Conservation (phyloP, 140 eudicot species). For the Ambrosia hybrid region DNA sequence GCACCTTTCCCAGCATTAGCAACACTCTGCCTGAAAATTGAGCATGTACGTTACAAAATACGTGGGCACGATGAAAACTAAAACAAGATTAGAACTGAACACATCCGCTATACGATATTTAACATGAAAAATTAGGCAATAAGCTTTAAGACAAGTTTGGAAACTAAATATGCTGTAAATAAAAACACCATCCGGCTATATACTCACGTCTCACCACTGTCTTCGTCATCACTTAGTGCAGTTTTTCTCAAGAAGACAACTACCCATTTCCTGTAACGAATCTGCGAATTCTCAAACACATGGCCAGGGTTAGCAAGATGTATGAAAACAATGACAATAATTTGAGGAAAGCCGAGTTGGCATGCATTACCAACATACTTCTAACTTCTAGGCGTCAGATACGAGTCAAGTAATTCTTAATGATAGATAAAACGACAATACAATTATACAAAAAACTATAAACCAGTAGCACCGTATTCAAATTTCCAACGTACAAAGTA, state of each 20-base stretch:
- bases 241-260: slow-evolving; percentile 90
- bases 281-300: slow-evolving; percentile 82
- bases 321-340: background rate
- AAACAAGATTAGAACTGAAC: slow-evolving; percentile 10
- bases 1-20: slow-evolving; percentile 85
- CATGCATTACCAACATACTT: slow-evolving; percentile 14
- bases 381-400: background rate
- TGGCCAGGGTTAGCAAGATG: slow-evolving; percentile 26
- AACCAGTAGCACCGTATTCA: background rate
- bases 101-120: too few species aligned
- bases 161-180: background rate
- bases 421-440: background rate
- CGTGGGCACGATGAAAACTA: slow-evolving; percentile 7
- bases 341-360: slow-evolving; percentile 16
- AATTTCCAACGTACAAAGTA: background rate
- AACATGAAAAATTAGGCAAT: too few species aligned
- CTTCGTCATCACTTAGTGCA: slow-evolving; percentile 85
- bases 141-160: background rate
- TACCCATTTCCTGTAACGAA: slow-evolving; percentile 86
- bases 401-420: background rate
- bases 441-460: background rate
- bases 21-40: slow-evolving; percentile 72
- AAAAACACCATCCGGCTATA: slow-evolving; percentile 16
- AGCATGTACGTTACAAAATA: background rate
- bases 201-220: slow-evolving; percentile 78